These are phyloP conservation scores for Tuber aestivum DNA, from an alignment of 495 filamentous ascomycete genomes.

Conservation along the genomic window DNA sequence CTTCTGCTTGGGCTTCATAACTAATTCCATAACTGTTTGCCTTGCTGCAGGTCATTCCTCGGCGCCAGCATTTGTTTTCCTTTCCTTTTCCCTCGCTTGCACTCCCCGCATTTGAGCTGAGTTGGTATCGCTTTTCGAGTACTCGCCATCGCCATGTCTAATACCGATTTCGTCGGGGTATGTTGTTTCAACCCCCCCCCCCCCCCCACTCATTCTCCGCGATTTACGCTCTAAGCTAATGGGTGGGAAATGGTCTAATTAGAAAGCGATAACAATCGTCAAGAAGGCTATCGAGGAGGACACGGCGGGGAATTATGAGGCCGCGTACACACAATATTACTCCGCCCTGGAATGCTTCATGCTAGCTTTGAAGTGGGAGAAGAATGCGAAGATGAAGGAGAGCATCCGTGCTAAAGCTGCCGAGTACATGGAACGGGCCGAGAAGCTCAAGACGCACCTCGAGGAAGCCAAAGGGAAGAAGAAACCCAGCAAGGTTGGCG, in stretches of 20 bases:
- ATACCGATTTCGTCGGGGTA: constrained; percentile 85
- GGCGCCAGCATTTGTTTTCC: background rate
- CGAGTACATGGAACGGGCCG: constrained; percentile 97
- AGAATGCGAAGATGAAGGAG: constrained; percentile 90
- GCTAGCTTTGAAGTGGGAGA: constrained; percentile 97
- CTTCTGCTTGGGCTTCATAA: background rate
- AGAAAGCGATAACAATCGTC: constrained; percentile 81
- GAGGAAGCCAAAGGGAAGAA: constrained; percentile 65
- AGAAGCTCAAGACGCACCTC: constrained; percentile 91
- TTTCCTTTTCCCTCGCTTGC: background rate
- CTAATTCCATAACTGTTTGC: background rate
- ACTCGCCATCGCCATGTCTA: constrained; percentile 63
- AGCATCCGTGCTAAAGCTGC: constrained; percentile 88
- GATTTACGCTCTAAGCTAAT: background rate
- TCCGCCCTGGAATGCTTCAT: constrained; percentile 90
- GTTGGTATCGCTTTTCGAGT: background rate
- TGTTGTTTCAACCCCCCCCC: background rate
- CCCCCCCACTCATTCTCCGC: background rate
- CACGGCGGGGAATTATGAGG: constrained; percentile 91
- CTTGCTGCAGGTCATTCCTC: background rate
- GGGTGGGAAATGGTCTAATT: background rate
- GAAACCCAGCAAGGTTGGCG: constrained; percentile 74
- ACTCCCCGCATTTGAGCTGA: background rate
- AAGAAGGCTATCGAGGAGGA: constrained; percentile 96
- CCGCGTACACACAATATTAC: constrained; percentile 93